Evolutionary conservation across 768 basidiomycete genomes (phyloP).

Genomic region (Macrolepiota fuliginosa): DNA sequence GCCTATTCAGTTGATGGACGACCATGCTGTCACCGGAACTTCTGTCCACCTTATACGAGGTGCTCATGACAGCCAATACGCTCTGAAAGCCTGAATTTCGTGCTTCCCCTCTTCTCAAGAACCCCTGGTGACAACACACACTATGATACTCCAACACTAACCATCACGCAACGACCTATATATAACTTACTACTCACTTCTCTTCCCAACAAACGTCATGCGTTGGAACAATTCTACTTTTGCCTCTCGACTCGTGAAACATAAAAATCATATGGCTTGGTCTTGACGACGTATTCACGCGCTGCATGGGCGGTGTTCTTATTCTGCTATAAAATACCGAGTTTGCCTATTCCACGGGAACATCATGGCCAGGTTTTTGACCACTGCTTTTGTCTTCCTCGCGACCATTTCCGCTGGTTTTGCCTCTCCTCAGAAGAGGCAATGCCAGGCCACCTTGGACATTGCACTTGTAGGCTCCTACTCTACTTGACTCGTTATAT

Average conservation of each 20-base stretch:
- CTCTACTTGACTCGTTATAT: not conserved
- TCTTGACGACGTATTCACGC: not conserved
- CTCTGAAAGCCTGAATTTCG: not conserved
- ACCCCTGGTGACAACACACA: not conserved
- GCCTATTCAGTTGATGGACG: not conserved
- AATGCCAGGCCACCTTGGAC: constrained; percentile 14
- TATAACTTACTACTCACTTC: not conserved
- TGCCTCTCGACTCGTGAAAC: not conserved
- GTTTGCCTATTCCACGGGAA: not conserved
- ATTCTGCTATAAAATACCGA: not conserved
- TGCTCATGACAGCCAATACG: too few relatives aligned
- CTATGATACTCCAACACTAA: not conserved
- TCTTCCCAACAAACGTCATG: not conserved
- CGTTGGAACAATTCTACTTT: not conserved
- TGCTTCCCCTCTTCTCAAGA: not conserved
- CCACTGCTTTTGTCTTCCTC: constrained; percentile 4
- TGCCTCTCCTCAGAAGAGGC: constrained; percentile 6
- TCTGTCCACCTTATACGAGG: too few relatives aligned
- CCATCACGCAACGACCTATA: not conserved
- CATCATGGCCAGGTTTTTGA: constrained; percentile 3
- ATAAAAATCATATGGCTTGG: not conserved
- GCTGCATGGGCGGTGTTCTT: not conserved
- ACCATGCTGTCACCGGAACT: too few relatives aligned
- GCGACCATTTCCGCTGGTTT: constrained; percentile 1
- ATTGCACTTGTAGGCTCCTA: constrained; percentile 19